Conservation (phyloP, 2,329 filamentous ascomycete genomes). For the Ophiostoma ulmi region DNA sequence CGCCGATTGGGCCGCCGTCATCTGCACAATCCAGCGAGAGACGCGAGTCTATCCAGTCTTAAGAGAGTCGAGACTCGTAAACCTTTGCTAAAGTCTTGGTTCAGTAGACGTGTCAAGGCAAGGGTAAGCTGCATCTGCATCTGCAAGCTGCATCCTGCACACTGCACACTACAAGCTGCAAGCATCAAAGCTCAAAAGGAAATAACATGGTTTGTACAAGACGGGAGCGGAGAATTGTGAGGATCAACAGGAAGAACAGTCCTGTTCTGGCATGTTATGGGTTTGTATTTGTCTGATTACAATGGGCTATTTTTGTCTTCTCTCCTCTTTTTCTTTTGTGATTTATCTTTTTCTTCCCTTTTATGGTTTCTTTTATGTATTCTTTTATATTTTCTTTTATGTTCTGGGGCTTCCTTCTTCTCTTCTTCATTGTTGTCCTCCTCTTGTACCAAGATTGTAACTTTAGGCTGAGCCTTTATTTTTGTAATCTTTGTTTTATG, state of each 20-base stretch:
- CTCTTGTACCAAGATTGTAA: not conserved
- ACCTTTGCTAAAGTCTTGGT: not conserved
- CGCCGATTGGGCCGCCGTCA: slow-evolving; percentile 2
- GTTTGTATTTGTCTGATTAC: not conserved
- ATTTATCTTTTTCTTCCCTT: not conserved
- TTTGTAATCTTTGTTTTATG: not conserved
- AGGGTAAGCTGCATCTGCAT: not conserved
- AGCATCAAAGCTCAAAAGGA: not conserved
- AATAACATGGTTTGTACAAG: not conserved
- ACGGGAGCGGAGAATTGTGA: not conserved
- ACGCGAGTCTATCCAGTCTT: not conserved
- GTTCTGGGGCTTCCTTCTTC: not conserved
- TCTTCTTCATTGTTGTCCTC: not conserved
- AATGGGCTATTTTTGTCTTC: not conserved
- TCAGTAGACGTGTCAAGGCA: not conserved
- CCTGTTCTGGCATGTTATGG: not conserved
- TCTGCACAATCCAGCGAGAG: not conserved
- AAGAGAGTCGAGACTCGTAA: not conserved
- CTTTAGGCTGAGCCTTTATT: not conserved
- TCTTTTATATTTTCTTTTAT: not conserved
- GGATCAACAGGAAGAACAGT: not conserved
- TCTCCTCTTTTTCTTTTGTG: not conserved
- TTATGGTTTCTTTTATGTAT: not conserved
- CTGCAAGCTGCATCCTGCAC: not conserved
- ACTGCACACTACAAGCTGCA: not conserved